Conservation (phyloP, 192 early-diverging fungal species). For the Linnemannia elongata region DNA sequence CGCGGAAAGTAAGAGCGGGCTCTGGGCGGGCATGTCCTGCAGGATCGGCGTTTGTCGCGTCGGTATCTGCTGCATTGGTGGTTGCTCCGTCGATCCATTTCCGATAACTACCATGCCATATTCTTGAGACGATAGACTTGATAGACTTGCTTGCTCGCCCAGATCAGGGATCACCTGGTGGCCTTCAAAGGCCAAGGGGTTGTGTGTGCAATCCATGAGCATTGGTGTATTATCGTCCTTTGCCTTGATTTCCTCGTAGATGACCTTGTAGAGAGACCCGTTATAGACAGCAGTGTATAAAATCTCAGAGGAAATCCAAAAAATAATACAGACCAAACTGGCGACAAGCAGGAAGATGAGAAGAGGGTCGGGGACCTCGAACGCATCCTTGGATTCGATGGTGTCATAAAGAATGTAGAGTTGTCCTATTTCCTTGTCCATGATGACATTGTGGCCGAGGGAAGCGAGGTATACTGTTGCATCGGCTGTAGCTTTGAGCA, state of each 20-base stretch:
- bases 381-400: slow-evolving; percentile 18
- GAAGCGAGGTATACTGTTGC: not conserved
- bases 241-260: not conserved
- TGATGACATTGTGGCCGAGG: not conserved
- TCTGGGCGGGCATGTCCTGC: too few relatives aligned
- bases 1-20: too few relatives aligned
- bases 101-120: not conserved
- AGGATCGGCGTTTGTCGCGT: too few relatives aligned
- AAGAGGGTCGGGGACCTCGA: not conserved
- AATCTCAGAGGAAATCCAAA: not conserved
- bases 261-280: slow-evolving; percentile 8
- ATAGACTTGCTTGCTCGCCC: not conserved
- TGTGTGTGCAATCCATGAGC: slow-evolving; percentile 8
- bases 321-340: not conserved
- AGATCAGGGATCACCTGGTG: not conserved
- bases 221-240: not conserved
- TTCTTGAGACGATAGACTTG: not conserved
- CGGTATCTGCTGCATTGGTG: too few relatives aligned
- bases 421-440: not conserved
- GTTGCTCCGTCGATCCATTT: not conserved
- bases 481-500: not conserved
- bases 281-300: not conserved
- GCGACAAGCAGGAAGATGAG: not conserved
- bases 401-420: slow-evolving; percentile 10
- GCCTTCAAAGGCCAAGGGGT: slow-evolving; percentile 7